Evolutionary conservation across 305 asterid genomes (phyloP), one percentile per base, ranked within the genome.

Genomic region (Andrographis paniculata): DNA sequence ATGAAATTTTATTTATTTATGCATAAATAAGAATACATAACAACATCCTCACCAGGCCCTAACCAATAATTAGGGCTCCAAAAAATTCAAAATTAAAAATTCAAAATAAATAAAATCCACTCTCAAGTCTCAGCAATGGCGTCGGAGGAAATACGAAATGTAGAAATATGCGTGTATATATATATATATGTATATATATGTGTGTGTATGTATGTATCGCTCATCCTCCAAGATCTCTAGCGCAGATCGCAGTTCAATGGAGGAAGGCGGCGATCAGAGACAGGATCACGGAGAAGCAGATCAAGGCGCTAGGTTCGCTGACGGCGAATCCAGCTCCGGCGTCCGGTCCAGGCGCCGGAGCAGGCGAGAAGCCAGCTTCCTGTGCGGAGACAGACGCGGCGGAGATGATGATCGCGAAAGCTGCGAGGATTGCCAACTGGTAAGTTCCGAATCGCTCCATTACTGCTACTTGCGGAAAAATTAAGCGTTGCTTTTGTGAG

Each of bases 291-390:
- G 59, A 57, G 44, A 51, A 38, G 38, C 36, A 57, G 41, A 57
- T 44, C 44, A 55, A 62, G 49, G 45, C 38, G 33, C 14, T 10
- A 2, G 68, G 42, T 20, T 37, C 23, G 41, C 45, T 45, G 4
- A 21, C 0, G 1, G 58, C 40, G 14, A 50, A 63, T 5, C 59
- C 68, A 27, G 68, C 63, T 45, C 68, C 68, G 6, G 63, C 47
- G 5, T 56, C 63, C 13, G 52, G 63, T 35, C 43, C 68, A 17
- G 68, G 62, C 7, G 63, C 62, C n/a, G 73, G 65, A 0, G 60
- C 48, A 10, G 51, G 64, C 1, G 68, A 48, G 24, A 17, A 28
- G 44, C 44, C 31, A 8, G 42, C 6, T 5, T 67, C 62, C 24
- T 51, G 48, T 24, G 69, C 69, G 2, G 9, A n/a, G n/a, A n/a